Base-by-base conservation (phyloP, 495 filamentous ascomycete genomes). In the Aspergillus indologenus region DNA sequence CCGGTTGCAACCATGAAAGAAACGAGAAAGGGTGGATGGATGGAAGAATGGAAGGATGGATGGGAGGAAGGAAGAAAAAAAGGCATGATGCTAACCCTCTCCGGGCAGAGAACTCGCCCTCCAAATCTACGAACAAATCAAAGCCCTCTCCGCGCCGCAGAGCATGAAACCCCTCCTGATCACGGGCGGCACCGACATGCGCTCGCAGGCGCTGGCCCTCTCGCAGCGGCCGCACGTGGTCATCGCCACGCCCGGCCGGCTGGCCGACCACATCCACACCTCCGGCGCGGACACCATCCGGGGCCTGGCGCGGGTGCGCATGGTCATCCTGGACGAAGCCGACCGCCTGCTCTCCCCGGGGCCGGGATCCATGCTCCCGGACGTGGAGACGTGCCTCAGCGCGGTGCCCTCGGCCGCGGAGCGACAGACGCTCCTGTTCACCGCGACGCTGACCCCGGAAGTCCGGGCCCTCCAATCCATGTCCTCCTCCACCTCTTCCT, bases 301-400 rank as follows among this genome's bases (percentile, higher is more conserved):
- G 54, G 91, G 91, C 3, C 75, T 99, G 8, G 79, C 85, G 2
- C 83, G 91, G 21, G 86, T 87, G 11, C 85, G 85, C 26, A 89
- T 92, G 74, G 89, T 97, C 5, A 90, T 99, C 0, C 85, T 99
- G 43, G 94, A 99, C 73, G 94, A 99, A 79, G 94, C 94, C 22
- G 94, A 99, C 74, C 85, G 95, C 44, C 81, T 99, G 20, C 81
- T 99, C 18, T 84, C 89, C 23, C 80, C 85, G 23, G 86, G 84
- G 31, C 78, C 79, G 5, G 92, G 91, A 12, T 91, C 87, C 75
- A 96, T 96, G 92, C 79, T 96, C n/a, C 85, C 89, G 21, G 94
- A 97, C 70, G 83, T 99, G 1, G 91, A 92, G 65, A 90, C 88
- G 47, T 96, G 92, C 67, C 79, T 99, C 4, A 83, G 80, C 5